Evolutionary conservation across 257 asterid genomes (phyloP).

Genomic region (Petunia axillaris): DNA sequence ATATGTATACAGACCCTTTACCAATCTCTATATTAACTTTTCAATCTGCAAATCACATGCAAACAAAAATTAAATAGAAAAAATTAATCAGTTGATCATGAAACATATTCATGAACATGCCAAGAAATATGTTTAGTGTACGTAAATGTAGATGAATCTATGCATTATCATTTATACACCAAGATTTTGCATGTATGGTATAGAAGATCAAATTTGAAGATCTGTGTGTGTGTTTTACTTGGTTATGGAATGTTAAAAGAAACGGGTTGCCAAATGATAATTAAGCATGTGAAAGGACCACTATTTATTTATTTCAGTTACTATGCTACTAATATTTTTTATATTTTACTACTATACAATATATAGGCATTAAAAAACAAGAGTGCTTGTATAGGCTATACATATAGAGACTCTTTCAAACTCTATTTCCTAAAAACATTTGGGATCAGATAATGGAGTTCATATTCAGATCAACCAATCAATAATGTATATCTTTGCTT

Average conservation of each 20-base stretch:
- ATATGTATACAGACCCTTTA: conserved; percentile 7
- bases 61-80: neutral
- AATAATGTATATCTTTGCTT: neutral
- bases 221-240: neutral
- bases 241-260: conserved; percentile 6
- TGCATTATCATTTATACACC: neutral
- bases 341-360: too few species aligned
- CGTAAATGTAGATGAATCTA: neutral
- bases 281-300: too few species aligned
- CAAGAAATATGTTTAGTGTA: neutral
- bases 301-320: too few species aligned
- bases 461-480: neutral
- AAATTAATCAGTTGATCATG: neutral
- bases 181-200: conserved; percentile 1
- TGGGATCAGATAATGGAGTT: conserved; percentile 14
- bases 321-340: too few species aligned
- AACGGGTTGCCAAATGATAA: too few species aligned
- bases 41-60: conserved; percentile 25
- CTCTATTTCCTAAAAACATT: conserved; percentile 1
- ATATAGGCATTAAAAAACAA: too few species aligned
- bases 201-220: conserved; percentile 8
- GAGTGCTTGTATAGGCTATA: neutral
- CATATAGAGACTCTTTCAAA: conserved; percentile 22
- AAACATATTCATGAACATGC: neutral
- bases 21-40: neutral